These are phyloP conservation scores for Trypanosoma grayi DNA, from an alignment of 208 protist genomes.

Conservation along the genomic window DNA sequence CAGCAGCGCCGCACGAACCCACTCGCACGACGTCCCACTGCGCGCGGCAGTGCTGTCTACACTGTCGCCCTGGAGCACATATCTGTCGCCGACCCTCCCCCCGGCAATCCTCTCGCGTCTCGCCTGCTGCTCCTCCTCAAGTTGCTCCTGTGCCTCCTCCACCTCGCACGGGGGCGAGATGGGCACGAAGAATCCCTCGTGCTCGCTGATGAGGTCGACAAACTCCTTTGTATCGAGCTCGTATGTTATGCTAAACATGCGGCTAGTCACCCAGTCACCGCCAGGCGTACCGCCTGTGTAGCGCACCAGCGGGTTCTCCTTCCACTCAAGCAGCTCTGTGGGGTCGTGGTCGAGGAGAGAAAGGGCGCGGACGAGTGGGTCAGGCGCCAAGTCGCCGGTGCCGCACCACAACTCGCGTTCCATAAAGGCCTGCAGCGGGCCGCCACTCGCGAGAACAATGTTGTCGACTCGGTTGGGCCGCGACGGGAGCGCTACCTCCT, in stretches of 20 bases:
- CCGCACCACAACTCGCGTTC: constrained; percentile 38
- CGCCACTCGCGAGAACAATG: constrained; percentile 41
- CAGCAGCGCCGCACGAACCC: constrained; percentile 41
- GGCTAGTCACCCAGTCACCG: background rate
- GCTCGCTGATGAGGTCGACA: constrained; percentile 21
- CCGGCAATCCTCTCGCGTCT: background rate
- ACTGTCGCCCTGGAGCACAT: background rate
- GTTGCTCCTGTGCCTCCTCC: background rate
- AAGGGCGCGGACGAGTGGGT: constrained; percentile 34
- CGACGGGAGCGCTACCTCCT: constrained; percentile 32
- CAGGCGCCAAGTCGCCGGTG: constrained; percentile 25
- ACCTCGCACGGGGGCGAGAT: constrained; percentile 1
- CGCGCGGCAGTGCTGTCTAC: background rate
- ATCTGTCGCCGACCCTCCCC: background rate
- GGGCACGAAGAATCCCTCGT: constrained; percentile 22
- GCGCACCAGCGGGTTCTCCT: constrained; percentile 37
- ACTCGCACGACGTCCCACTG: constrained; percentile 17
- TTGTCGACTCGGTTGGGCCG: constrained; percentile 54
- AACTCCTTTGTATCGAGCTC: constrained; percentile 30
- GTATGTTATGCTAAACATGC: constrained; percentile 26
- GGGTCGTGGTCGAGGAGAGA: constrained; percentile 28
- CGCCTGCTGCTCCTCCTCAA: background rate
- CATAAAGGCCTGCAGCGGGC: constrained; percentile 51
- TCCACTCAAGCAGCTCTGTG: constrained; percentile 30
- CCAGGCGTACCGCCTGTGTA: constrained; percentile 12